Conservation (phyloP, 352 stramenopile species). For the Thraustochytrium sp. region DNA sequence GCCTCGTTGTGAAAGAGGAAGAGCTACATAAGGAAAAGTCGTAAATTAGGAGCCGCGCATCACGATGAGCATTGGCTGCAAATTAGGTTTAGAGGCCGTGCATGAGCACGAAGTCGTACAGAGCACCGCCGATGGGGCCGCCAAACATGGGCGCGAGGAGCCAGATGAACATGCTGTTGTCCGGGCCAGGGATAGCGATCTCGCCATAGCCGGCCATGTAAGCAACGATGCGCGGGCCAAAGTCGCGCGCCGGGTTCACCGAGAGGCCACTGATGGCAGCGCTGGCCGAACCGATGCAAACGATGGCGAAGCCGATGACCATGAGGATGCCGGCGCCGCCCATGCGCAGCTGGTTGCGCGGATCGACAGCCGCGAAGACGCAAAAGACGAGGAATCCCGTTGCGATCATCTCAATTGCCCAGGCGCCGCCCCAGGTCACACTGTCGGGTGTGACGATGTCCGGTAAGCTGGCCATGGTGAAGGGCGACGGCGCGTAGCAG, state of each 20-base stretch:
- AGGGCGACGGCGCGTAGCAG: slow-evolving; percentile 45
- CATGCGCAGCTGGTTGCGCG: slow-evolving; percentile 50
- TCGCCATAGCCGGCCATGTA: slow-evolving; percentile 59
- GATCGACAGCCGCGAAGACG: slow-evolving; percentile 60
- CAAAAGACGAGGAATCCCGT: slow-evolving; percentile 63
- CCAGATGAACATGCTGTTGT: slow-evolving; percentile 62
- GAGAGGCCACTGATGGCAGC: slow-evolving; percentile 63
- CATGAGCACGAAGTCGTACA: slow-evolving; percentile 59
- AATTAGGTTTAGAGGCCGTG: not conserved
- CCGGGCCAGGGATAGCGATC: slow-evolving; percentile 54
- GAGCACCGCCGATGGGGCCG: slow-evolving; percentile 53
- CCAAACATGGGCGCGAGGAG: slow-evolving; percentile 61
- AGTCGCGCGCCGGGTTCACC: slow-evolving; percentile 68
- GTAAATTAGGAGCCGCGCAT: too few species aligned
- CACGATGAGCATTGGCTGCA: too few species aligned
- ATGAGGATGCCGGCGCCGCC: slow-evolving; percentile 39
- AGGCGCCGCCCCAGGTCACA: slow-evolving; percentile 43
- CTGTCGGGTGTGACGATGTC: not conserved
- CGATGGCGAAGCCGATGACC: slow-evolving; percentile 48
- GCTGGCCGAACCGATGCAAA: slow-evolving; percentile 55
- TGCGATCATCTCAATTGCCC: slow-evolving; percentile 61
- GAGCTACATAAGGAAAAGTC: too few species aligned
- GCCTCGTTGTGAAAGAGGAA: too few species aligned
- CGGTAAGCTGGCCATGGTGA: not conserved
- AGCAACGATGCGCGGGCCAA: slow-evolving; percentile 55